Conservation (phyloP, 768 basidiomycete species). For the Suillus alpinus region DNA sequence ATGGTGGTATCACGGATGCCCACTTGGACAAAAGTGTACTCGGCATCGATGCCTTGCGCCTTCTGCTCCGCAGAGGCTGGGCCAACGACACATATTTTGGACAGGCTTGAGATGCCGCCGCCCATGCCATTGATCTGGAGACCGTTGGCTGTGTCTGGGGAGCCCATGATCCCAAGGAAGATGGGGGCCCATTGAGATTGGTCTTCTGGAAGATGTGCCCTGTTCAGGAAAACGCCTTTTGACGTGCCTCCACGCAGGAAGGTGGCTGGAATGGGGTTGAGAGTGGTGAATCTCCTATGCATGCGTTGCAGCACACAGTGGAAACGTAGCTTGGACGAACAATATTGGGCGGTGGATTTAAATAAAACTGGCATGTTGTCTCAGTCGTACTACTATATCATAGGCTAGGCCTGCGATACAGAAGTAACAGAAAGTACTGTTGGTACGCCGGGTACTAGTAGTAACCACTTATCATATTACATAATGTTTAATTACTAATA, state of each 20-base stretch:
- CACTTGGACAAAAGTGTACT: constrained; percentile 70
- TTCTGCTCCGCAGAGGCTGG: constrained; percentile 41
- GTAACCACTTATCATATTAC: no score
- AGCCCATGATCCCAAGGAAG: constrained; percentile 78
- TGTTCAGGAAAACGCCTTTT: constrained; percentile 69
- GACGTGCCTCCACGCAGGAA: constrained; percentile 77
- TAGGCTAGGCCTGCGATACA: no score
- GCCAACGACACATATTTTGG: constrained; percentile 70
- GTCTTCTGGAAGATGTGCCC: constrained; percentile 49
- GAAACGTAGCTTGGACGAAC: background rate
- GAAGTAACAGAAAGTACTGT: no score
- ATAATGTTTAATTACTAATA: no score
- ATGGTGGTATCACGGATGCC: constrained; percentile 57
- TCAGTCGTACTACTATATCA: no score
- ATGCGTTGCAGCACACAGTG: background rate
- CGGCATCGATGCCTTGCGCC: constrained; percentile 50
- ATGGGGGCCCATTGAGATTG: constrained; percentile 53
- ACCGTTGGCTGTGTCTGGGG: constrained; percentile 65
- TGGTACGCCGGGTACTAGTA: no score
- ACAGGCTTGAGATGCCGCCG: constrained; percentile 71
- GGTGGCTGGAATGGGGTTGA: constrained; percentile 17
- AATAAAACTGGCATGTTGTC: no score
- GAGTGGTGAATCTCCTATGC: background rate
- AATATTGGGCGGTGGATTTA: background rate
- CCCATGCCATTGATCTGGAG: constrained; percentile 83